Evolutionary conservation across 805 yeast genomes (phyloP), one percentile per base, ranked within the genome.

Genomic region (Komagataella pseudopastoris): DNA sequence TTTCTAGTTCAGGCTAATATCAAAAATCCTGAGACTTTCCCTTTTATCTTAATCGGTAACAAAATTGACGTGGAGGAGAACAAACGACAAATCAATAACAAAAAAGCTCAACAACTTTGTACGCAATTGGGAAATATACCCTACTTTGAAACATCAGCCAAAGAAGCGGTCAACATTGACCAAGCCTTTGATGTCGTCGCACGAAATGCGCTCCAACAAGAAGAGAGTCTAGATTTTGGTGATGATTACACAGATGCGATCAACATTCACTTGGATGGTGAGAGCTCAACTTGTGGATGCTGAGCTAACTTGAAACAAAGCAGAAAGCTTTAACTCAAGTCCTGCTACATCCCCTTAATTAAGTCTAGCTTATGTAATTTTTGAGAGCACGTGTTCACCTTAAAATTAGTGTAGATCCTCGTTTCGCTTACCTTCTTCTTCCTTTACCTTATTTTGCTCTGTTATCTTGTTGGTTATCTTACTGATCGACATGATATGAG

Each of bases 191-290:
- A 93, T 65, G 95, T 90, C 46, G 87, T 91, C 60, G 96, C 96
- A 36, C 79, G 96, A 61, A 88, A 88, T 71, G 99, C 98, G 0
- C 72, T 91, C 60, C 96, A 89, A 65, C 98, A 91, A 68, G 96
- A 89, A 65, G 96, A 87, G 61, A 84, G 86, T 51, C 87, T 87
- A 60, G 96, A 88, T 53, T 89, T 85, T 61, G 83, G 82, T 58
- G 96, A 90, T 61, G 98, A 91, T 67, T 91, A 89, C 66, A 85
- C 93, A 49, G 98, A 91, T 67, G 97, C 98, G 22, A 91, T 91
- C 56, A 91, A 91, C 66, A 91, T 91, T 60, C 93, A 88, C 63
- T 77, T 91, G 60, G 97, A 90, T 63, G 84, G 83, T 52, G 96
- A 89, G 52, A 65, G 76, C 44, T 72, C 83, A 51, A 78, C 83